These are phyloP conservation scores for Coemansia interrupta DNA, from an alignment of 192 early-diverging fungal species.

Conservation along the genomic window DNA sequence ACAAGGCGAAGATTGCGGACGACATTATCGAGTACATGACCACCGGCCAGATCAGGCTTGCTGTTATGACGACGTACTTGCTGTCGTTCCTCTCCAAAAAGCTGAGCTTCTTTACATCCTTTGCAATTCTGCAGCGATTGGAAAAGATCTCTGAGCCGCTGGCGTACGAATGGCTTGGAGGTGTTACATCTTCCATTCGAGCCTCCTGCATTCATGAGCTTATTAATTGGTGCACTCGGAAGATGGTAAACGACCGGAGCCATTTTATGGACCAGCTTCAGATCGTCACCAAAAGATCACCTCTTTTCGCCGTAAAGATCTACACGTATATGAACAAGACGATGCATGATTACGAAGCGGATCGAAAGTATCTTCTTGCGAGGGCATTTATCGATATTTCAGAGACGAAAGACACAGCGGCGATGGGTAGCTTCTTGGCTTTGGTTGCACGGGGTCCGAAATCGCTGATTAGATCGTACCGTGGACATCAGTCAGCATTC, in stretches of 20 bases:
- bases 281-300: neutral
- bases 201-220: neutral
- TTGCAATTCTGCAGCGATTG: neutral
- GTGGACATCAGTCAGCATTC: neutral
- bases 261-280: conserved; percentile 4
- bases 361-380: conserved; percentile 3
- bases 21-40: conserved; percentile 2
- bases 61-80: neutral
- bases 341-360: conserved; percentile 6
- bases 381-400: neutral
- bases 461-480: neutral
- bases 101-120: neutral
- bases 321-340: neutral
- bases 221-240: neutral
- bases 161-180: neutral
- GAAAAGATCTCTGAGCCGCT: neutral
- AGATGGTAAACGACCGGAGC: neutral
- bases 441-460: neutral
- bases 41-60: neutral
- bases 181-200: neutral
- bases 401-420: neutral
- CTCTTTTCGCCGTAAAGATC: neutral
- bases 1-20: neutral
- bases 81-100: neutral
- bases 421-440: neutral